Conservation (phyloP, 163 green algal species). For the Coccomyxa subellipsoidea region DNA sequence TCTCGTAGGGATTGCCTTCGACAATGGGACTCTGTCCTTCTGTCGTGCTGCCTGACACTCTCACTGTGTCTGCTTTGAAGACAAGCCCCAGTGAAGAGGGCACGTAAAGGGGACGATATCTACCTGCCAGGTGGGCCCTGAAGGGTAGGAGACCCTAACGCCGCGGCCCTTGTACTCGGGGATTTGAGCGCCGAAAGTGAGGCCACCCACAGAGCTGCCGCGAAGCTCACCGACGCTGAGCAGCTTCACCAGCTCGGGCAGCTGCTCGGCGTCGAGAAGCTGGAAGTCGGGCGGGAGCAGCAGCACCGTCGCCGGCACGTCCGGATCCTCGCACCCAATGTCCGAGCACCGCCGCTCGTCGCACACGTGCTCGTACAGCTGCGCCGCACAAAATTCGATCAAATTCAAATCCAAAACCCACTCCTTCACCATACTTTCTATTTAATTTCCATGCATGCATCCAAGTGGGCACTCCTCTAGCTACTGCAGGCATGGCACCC, state of each 20-base stretch:
- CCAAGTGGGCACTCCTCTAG: too few species aligned
- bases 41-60: background rate
- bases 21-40: too few species aligned
- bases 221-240: background rate
- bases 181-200: background rate
- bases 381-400: background rate
- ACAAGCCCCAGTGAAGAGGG: background rate
- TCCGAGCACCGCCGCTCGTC: background rate
- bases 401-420: too few species aligned
- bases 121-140: slow-evolving; percentile 4
- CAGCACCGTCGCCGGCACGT: background rate
- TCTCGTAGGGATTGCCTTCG: too few species aligned
- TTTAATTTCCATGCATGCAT: too few species aligned
- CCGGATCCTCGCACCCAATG: background rate
- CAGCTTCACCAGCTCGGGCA: slow-evolving; percentile 7
- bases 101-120: background rate
- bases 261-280: background rate
- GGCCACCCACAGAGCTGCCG: background rate
- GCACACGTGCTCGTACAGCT: slow-evolving; percentile 4
- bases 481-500: too few species aligned
- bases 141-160: background rate
- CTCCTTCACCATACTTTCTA: too few species aligned
- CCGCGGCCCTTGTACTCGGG: background rate
- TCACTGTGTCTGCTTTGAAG: too few species aligned
- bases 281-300: background rate